A percentile compares a stretch with the other conserved stretches of the same genome.
Evolutionary conservation across 108 stramenopile species (phyloP).

Genomic region (Cyclostephanos tholiformis): DNA sequence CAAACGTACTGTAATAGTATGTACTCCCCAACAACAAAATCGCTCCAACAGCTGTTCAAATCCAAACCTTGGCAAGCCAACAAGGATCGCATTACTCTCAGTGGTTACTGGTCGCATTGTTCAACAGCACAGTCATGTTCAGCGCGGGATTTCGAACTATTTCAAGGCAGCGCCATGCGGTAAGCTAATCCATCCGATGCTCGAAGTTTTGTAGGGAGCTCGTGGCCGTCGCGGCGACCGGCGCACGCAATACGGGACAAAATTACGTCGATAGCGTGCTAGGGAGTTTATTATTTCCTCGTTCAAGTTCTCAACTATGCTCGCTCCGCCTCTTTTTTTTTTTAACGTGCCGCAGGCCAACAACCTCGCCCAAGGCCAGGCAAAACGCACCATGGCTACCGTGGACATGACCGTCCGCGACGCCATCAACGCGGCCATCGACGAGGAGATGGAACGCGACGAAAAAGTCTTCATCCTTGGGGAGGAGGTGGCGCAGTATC

Average conservation of each 20-base stretch:
- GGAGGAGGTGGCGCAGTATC: conserved; percentile 99
- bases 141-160: conserved; percentile 34
- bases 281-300: not conserved
- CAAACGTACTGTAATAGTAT: too few species aligned
- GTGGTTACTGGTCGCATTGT: too few species aligned
- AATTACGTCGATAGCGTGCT: too few species aligned
- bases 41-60: too few species aligned
- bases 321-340: not conserved
- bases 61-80: too few species aligned
- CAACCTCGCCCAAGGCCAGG: conserved; percentile 11
- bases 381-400: conserved; percentile 65
- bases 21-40: too few species aligned
- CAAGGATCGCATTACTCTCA: too few species aligned
- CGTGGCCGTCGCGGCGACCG: not conserved
- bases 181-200: conserved; percentile 5
- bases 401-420: conserved; percentile 94
- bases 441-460: conserved; percentile 98
- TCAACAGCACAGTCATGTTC: conserved; percentile 20
- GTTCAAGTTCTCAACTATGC: not conserved
- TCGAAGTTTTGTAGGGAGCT: not conserved
- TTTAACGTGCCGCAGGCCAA: not conserved
- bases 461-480: conserved; percentile 92
- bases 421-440: conserved; percentile 96
- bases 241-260: too few species aligned
- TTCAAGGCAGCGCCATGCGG: conserved; percentile 35